Evolutionary conservation across 257 asterid species (phyloP).

Genomic region (Ophiorrhiza pumila): DNA sequence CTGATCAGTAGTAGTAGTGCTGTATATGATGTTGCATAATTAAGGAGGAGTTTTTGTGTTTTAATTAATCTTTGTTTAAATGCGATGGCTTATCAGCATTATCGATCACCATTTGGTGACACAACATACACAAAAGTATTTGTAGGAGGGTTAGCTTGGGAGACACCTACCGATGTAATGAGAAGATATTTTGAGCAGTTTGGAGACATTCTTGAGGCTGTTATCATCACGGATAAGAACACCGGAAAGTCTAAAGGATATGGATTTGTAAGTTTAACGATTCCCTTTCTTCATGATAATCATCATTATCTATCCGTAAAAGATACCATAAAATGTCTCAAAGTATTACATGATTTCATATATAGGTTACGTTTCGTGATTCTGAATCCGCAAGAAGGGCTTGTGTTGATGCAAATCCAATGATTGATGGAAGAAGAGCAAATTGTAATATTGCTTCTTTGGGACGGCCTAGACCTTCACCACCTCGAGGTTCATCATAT

Average conservation of each 20-base stretch:
- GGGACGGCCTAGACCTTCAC: slow-evolving; percentile 92
- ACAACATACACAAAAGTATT: slow-evolving; percentile 88
- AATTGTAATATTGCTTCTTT: slow-evolving; percentile 91
- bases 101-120: slow-evolving; percentile 97
- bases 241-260: slow-evolving; percentile 96
- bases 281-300: background rate
- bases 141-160: slow-evolving; percentile 99
- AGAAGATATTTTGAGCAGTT: slow-evolving; percentile 71
- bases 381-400: slow-evolving; percentile 86
- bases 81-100: slow-evolving; percentile 84
- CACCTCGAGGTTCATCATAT: slow-evolving; percentile 51
- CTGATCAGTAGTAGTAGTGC: no score
- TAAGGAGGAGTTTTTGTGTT: no score
- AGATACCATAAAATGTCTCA: no score
- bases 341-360: background rate
- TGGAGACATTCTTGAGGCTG: slow-evolving; percentile 95
- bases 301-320: background rate
- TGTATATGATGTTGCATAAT: no score
- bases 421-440: slow-evolving; percentile 89
- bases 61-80: slow-evolving; percentile 2
- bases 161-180: slow-evolving; percentile 88
- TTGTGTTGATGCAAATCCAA: slow-evolving; percentile 78
- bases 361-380: slow-evolving; percentile 82
- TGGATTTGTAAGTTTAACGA: slow-evolving; percentile 78
- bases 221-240: slow-evolving; percentile 87